Evolutionary conservation across 2,329 filamentous ascomycete genomes (phyloP).

Genomic region (Parascedosporium putredinis): DNA sequence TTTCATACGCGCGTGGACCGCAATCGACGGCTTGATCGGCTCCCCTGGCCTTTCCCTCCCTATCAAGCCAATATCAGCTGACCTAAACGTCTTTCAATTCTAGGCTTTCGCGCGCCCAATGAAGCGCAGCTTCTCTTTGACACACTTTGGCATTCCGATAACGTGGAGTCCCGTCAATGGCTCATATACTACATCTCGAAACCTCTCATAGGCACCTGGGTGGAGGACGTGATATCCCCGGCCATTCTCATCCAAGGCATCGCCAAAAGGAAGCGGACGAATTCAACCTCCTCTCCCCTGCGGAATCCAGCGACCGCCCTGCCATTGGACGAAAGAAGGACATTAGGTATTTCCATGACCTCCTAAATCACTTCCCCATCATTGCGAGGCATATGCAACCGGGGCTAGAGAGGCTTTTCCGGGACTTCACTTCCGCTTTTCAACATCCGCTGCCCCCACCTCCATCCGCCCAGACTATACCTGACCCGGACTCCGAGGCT

Average conservation of each 20-base stretch:
- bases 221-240: constrained; percentile 60
- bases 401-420: constrained; percentile 79
- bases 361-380: constrained; percentile 86
- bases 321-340: constrained; percentile 68
- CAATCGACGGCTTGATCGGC: too few species aligned
- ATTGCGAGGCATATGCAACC: constrained; percentile 94
- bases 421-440: constrained; percentile 77
- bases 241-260: constrained; percentile 46
- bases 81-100: too few species aligned
- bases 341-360: constrained; percentile 79
- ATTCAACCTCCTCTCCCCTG: constrained; percentile 9
- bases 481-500: constrained; percentile 46
- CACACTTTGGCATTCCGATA: constrained; percentile 77
- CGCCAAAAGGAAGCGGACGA: constrained; percentile 27
- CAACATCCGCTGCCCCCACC: constrained; percentile 75
- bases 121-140: constrained; percentile 83
- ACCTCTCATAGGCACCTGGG: constrained; percentile 74
- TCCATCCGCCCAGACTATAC: constrained; percentile 49
- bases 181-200: constrained; percentile 92
- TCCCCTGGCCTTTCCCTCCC: too few species aligned
- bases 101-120: constrained; percentile 83
- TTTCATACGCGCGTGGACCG: too few species aligned
- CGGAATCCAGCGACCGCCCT: constrained; percentile 30
- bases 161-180: constrained; percentile 86
- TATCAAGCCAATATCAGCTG: too few species aligned